Conservation (phyloP, 495 filamentous ascomycete genomes). For the Aspergillus diversus region DNA sequence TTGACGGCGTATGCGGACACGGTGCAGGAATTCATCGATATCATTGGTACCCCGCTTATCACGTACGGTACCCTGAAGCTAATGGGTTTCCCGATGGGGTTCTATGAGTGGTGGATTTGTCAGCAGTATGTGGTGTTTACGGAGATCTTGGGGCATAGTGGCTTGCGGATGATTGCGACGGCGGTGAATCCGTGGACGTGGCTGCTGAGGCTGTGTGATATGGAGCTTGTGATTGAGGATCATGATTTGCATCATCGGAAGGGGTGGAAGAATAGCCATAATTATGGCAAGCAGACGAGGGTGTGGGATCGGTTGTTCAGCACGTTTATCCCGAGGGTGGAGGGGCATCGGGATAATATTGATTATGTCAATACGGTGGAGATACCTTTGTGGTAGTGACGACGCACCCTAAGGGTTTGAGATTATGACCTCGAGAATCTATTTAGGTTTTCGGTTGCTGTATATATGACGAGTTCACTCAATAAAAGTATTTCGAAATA, state of each 20-base stretch:
- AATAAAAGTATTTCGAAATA: no score
- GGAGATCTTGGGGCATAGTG: constrained; percentile 45
- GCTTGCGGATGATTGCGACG: constrained; percentile 38
- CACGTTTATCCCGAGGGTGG: constrained; percentile 40
- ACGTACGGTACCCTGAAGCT: constrained; percentile 37
- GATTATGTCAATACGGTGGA: constrained; percentile 41
- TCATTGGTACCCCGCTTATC: constrained; percentile 44
- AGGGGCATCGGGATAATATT: constrained; percentile 37
- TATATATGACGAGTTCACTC: no score
- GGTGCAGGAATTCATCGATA: constrained; percentile 49
- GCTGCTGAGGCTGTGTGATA: constrained; percentile 36
- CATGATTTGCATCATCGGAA: constrained; percentile 49
- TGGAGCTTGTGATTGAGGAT: constrained; percentile 47
- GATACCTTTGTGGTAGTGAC: constrained; percentile 45
- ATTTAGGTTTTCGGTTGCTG: no score
- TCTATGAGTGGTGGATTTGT: constrained; percentile 52
- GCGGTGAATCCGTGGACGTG: constrained; percentile 41
- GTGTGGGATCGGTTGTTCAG: constrained; percentile 50
- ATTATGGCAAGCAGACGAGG: constrained; percentile 50
- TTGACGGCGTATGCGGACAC: constrained; percentile 47
- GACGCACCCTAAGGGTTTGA: constrained; percentile 8
- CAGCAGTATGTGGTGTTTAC: constrained; percentile 47
- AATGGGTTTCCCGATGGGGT: constrained; percentile 44
- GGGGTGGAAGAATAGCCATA: constrained; percentile 47
- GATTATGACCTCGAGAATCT: no score